These are phyloP conservation scores for Farysia itapuensis DNA, from an alignment of 1,284 basidiomycete genomes.

Conservation along the genomic window DNA sequence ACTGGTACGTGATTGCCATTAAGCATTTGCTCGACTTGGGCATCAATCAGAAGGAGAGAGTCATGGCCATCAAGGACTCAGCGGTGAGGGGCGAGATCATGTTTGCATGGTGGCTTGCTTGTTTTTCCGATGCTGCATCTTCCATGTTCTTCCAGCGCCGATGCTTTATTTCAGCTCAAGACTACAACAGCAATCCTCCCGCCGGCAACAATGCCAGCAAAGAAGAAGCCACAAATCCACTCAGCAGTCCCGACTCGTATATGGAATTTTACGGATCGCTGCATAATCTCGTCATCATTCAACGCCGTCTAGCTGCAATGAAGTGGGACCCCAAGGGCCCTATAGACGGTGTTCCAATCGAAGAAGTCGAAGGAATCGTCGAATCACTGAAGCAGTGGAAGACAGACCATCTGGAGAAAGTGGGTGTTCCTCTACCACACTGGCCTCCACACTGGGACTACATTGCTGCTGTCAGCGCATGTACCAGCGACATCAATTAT, in stretches of 20 bases:
- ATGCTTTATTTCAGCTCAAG: slow-evolving; percentile 65
- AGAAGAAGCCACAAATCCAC: slow-evolving; percentile 20
- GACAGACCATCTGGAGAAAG: slow-evolving; percentile 71
- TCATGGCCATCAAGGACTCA: slow-evolving; percentile 32
- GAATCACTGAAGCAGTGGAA: slow-evolving; percentile 73
- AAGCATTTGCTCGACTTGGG: slow-evolving; percentile 45
- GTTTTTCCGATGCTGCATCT: slow-evolving; percentile 67
- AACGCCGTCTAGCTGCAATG: slow-evolving; percentile 74
- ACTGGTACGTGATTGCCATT: slow-evolving; percentile 42
- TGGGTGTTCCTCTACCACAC: slow-evolving; percentile 73
- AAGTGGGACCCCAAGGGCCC: slow-evolving; percentile 77
- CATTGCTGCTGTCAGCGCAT: slow-evolving; percentile 73
- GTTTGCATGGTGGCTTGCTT: slow-evolving; percentile 78
- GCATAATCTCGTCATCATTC: slow-evolving; percentile 64
- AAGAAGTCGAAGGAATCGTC: slow-evolving; percentile 68
- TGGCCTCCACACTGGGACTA: slow-evolving; percentile 87
- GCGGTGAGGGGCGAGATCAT: slow-evolving; percentile 24
- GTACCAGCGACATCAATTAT: slow-evolving; percentile 82
- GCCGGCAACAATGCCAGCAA: slow-evolving; percentile 16
- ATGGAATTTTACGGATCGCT: slow-evolving; percentile 17
- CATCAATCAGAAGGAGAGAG: slow-evolving; percentile 39
- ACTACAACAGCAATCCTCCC: slow-evolving; percentile 35
- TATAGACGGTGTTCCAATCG: slow-evolving; percentile 73
- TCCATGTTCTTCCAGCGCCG: slow-evolving; percentile 69
- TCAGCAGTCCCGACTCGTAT: slow-evolving; percentile 24